phyloP scores from a whole-genome alignment of 495 filamentous ascomycete species.

The Penicillium odoratum region DNA sequence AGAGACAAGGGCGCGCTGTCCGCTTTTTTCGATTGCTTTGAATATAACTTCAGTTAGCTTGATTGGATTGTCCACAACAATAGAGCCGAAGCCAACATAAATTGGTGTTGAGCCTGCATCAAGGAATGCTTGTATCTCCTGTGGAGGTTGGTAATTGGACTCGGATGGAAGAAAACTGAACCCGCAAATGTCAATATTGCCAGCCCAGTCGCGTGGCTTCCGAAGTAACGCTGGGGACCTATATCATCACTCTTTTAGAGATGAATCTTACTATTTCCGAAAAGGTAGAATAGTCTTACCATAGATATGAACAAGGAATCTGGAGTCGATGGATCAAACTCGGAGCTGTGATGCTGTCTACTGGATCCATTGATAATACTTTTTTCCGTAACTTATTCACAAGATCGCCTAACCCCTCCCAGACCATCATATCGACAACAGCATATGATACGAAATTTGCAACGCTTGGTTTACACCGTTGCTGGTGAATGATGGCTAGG shows the following conservation, averaged over 20 bases:
- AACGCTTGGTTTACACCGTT: conserved; percentile 52
- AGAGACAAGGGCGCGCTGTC: conserved; percentile 72
- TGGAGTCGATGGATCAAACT: conserved; percentile 61
- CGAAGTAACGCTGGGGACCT: conserved; percentile 76
- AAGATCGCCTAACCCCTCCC: conserved; percentile 77
- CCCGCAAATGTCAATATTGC: conserved; percentile 68
- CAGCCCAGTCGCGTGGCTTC: conserved; percentile 74
- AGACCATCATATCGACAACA: conserved; percentile 79
- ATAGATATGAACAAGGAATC: conserved; percentile 77
- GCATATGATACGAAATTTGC: conserved; percentile 77
- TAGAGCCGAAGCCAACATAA: conserved; percentile 82
- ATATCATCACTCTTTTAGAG: background rate
- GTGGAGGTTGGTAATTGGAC: conserved; percentile 60
- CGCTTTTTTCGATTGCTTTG: conserved; percentile 61
- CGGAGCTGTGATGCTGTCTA: conserved; percentile 68
- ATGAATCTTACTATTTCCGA: background rate
- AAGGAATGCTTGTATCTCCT: conserved; percentile 64
- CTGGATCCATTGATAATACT: conserved; percentile 63
- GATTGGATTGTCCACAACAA: conserved; percentile 74
- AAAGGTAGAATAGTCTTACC: conserved; percentile 35
- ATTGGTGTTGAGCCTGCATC: conserved; percentile 66
- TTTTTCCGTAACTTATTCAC: conserved; percentile 71
- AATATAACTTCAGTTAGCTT: conserved; percentile 67
- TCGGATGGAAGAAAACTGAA: conserved; percentile 72
- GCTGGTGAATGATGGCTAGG: conserved; percentile 53